Conservation (phyloP, 1,284 basidiomycete genomes). For the Gomphus bonarii region DNA sequence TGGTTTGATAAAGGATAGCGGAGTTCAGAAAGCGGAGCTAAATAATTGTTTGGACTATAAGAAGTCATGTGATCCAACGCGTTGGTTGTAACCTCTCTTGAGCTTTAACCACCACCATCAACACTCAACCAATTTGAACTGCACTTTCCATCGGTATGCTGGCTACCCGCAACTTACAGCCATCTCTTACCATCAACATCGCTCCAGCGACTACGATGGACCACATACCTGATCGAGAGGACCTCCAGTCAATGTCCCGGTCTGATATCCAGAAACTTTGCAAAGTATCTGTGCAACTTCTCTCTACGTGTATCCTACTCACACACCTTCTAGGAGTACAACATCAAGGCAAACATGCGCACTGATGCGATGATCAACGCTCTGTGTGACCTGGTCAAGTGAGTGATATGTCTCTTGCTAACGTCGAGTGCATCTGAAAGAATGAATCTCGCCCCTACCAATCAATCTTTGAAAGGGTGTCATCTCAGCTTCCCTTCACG, state of each 20-base stretch:
- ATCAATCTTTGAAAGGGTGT: background rate
- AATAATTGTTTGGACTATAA: background rate
- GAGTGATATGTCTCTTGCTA: background rate
- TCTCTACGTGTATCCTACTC: background rate
- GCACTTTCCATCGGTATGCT: background rate
- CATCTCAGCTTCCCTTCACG: background rate
- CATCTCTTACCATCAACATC: background rate
- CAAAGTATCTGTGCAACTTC: constrained; percentile 39
- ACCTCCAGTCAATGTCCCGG: constrained; percentile 54
- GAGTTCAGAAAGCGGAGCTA: no score
- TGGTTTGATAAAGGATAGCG: no score
- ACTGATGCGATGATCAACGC: constrained; percentile 9
- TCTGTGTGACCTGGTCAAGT: constrained; percentile 6
- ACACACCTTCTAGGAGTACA: constrained; percentile 2
- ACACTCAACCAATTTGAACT: background rate
- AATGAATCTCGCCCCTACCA: constrained; percentile 2
- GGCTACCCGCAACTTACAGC: background rate
- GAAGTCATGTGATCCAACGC: background rate
- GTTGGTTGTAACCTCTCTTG: background rate
- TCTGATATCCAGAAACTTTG: constrained; percentile 64
- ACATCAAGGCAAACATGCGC: constrained; percentile 10
- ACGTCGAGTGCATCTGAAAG: background rate
- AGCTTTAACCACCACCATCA: background rate
- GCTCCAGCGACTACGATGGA: constrained; percentile 17
- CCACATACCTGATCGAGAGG: no score